phyloP scores from a whole-genome alignment of 208 protist genomes.

The Paratrypanosoma confusum region DNA sequence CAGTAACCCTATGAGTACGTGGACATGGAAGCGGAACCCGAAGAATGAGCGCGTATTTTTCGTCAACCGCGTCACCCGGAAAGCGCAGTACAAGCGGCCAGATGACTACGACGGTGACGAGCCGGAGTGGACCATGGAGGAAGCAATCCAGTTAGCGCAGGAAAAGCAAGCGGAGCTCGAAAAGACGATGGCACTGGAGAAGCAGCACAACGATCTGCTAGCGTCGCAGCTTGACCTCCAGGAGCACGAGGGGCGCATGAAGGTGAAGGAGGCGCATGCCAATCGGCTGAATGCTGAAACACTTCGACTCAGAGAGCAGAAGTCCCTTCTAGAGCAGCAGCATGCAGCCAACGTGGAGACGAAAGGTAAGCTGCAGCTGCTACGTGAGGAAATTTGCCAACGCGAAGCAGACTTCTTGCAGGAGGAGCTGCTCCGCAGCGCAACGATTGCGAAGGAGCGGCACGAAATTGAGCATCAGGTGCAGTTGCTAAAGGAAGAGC shows the following conservation, averaged over 20 bases:
- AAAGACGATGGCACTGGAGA: not conserved
- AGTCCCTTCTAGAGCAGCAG: too few species aligned
- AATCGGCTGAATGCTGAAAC: too few species aligned
- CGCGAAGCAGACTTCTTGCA: too few species aligned
- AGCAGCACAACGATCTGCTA: not conserved
- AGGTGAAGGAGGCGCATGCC: too few species aligned
- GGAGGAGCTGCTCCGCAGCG: too few species aligned
- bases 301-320: too few species aligned
- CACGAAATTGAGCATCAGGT: too few species aligned
- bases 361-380: too few species aligned
- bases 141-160: slow-evolving; percentile 2
- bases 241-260: slow-evolving; percentile 3
- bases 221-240: not conserved
- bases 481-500: too few species aligned
- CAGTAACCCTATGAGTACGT: slow-evolving; percentile 6
- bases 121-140: slow-evolving; percentile 8
- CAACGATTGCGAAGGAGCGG: too few species aligned
- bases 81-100: slow-evolving; percentile 41
- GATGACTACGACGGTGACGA: slow-evolving; percentile 35
- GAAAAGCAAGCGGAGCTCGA: slow-evolving; percentile 2
- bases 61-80: slow-evolving; percentile 20
- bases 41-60: slow-evolving; percentile 36
- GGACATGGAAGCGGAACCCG: slow-evolving; percentile 34
- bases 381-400: too few species aligned
- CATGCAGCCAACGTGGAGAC: too few species aligned